Conservation (phyloP, 78 protist species). For the Emiliania huxleyi region DNA sequence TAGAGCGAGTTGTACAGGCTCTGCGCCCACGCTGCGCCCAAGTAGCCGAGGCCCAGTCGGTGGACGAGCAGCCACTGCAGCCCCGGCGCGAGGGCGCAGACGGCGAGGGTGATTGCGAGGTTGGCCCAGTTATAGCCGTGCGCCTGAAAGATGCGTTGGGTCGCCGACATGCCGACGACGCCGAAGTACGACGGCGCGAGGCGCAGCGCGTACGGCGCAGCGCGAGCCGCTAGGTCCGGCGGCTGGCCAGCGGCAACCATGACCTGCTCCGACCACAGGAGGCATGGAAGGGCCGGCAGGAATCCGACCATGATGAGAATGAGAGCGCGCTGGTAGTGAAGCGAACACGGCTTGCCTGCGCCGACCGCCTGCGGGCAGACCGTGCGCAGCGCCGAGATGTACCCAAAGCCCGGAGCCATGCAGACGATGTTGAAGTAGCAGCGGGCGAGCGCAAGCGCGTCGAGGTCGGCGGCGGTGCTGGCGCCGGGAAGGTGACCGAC, state of each 20-base stretch:
- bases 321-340: background rate
- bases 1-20: background rate
- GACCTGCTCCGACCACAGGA: background rate
- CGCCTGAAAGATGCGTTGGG: background rate
- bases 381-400: slow-evolving; percentile 21
- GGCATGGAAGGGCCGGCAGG: background rate
- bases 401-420: background rate
- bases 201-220: background rate
- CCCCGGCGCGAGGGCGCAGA: background rate
- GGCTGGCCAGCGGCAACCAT: background rate
- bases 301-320: background rate
- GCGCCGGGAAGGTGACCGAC: background rate
- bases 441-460: background rate
- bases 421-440: background rate
- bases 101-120: background rate
- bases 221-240: background rate
- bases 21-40: background rate
- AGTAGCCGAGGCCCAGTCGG: background rate
- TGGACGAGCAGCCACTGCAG: background rate
- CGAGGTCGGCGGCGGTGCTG: background rate
- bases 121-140: background rate
- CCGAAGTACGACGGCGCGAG: background rate
- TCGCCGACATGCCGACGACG: background rate
- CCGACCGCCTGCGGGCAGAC: slow-evolving; percentile 19
- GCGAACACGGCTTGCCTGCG: background rate